These are phyloP conservation scores for Vicia villosa DNA, from an alignment of 306 rosid genomes.

Conservation along the genomic window DNA sequence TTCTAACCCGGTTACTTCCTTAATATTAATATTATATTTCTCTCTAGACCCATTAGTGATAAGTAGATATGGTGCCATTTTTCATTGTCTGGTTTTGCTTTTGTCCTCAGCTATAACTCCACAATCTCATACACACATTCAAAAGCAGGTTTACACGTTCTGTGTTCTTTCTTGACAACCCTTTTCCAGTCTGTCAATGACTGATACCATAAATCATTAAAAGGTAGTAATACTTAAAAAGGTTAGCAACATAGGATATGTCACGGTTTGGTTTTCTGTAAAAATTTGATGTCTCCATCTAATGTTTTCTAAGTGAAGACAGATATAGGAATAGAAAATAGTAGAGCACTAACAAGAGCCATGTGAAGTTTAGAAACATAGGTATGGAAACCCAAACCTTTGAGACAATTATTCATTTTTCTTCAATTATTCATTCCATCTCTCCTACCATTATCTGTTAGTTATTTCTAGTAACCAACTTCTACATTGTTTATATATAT, in stretches of 20 bases:
- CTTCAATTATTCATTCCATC: slow-evolving; percentile 13
- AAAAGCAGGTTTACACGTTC: slow-evolving; percentile 31
- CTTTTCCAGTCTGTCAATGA: slow-evolving; percentile 64
- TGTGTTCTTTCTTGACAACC: too few relatives aligned
- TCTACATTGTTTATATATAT: slow-evolving; percentile 11
- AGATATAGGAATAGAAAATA: neutral
- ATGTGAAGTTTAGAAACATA: neutral
- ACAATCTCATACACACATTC: slow-evolving; percentile 42
- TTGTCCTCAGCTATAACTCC: slow-evolving; percentile 27
- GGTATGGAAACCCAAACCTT: slow-evolving; percentile 66
- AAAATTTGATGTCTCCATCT: slow-evolving; percentile 14
- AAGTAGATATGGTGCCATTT: slow-evolving; percentile 31
- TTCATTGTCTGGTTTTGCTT: slow-evolving; percentile 35
- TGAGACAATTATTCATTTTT: slow-evolving; percentile 45
- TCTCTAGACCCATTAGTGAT: neutral
- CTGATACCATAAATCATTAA: slow-evolving; percentile 30
- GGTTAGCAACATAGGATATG: slow-evolving; percentile 4
- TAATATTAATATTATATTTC: slow-evolving; percentile 8
- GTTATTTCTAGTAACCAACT: slow-evolving; percentile 29
- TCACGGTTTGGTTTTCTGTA: slow-evolving; percentile 37
- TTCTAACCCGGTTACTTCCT: too few relatives aligned
- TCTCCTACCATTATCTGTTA: slow-evolving; percentile 38
- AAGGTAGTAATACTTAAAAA: slow-evolving; percentile 30
- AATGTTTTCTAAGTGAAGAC: neutral
- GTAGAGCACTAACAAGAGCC: neutral